Evolutionary conservation across 306 rosid species (phyloP), one percentile per base, ranked within the genome.

Genomic region (Cucurbita ficifolia): DNA sequence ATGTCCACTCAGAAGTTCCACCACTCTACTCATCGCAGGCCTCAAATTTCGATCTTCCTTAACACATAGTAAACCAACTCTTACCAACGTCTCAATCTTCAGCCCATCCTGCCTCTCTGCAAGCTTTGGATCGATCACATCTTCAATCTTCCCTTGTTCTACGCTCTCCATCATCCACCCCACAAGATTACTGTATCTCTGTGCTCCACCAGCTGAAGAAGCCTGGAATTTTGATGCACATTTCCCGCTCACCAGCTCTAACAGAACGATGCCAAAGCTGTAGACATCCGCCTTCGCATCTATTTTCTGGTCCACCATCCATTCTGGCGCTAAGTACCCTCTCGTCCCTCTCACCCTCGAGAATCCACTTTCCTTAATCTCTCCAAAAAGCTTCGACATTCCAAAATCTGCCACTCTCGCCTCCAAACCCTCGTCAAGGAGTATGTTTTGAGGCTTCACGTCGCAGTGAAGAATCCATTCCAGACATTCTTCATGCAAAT

Each of bases 371-470:
- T 72, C 81, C 0, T 74, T 42, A 24, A 53, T 38, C 38, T 79
- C 85, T 49, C 51, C 57, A 54, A 81, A 84, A 18, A 81, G 67
- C 79, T 84, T 84, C 10, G 87, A 77, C 81, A 84, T 75, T 13
- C 87, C 87, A 52, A 84, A 84, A 57, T 84, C 87, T 11, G 83
- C 74, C 0, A 84, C 84, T 29, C 79, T 74, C 0, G 87, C 76
- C 38, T 84, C 85, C 29, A 81, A 36, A 2, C 22, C 53, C 5
- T 77, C 75, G 1, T 76, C 81, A 0, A 84, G 67, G 1, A 78
- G 83, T 38, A 84, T 84, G 39, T 84, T 84, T 74, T 84, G 81
- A 74, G 85, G 87, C 53, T 81, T 84, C 5, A 84, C 78, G 50
- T 81, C 87, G 24, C 83, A 84, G 4, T 81, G 81, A 7, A 82